Conservation (phyloP, 1,284 basidiomycete genomes). For the Cutaneotrichosporon spelunceum region DNA sequence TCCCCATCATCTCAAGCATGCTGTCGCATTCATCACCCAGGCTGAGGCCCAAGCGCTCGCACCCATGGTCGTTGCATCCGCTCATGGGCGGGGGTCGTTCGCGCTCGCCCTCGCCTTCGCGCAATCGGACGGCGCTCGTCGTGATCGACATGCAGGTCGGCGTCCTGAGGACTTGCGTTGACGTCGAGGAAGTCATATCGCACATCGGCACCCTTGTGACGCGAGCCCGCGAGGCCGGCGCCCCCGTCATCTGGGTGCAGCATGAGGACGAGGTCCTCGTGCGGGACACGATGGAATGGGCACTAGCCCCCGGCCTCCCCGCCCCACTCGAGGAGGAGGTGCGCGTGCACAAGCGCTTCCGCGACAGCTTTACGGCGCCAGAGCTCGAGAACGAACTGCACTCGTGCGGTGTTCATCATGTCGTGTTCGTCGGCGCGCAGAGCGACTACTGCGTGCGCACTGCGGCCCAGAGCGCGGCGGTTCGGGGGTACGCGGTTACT, state of each 20-base stretch:
- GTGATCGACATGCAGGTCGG: constrained; percentile 15
- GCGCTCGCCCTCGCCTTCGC: neutral
- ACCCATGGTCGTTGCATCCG: neutral
- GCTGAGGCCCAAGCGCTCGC: neutral
- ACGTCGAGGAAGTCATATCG: neutral
- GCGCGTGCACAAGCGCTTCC: constrained; percentile 1
- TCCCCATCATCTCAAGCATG: neutral
- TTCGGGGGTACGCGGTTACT: constrained; percentile 4
- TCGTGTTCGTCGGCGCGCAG: constrained; percentile 13
- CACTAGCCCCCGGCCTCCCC: constrained; percentile 3
- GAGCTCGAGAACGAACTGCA: neutral
- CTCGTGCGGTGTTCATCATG: neutral
- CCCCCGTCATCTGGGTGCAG: constrained; percentile 15
- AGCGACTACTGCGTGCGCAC: constrained; percentile 11
- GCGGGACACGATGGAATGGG: constrained; percentile 2
- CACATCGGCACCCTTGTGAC: neutral
- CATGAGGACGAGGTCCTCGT: constrained; percentile 5
- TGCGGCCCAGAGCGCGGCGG: neutral
- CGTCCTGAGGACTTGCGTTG: neutral
- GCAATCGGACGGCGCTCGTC: constrained; percentile 5
- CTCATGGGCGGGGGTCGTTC: neutral
- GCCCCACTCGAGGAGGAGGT: neutral
- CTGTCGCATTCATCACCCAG: neutral
- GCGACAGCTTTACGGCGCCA: constrained; percentile 8
- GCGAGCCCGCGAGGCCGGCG: constrained; percentile 3